Percentiles rank a stretch among this genome's conserved stretches.
Conservation (phyloP, 768 basidiomycete species). For the Hericium coralloides region DNA sequence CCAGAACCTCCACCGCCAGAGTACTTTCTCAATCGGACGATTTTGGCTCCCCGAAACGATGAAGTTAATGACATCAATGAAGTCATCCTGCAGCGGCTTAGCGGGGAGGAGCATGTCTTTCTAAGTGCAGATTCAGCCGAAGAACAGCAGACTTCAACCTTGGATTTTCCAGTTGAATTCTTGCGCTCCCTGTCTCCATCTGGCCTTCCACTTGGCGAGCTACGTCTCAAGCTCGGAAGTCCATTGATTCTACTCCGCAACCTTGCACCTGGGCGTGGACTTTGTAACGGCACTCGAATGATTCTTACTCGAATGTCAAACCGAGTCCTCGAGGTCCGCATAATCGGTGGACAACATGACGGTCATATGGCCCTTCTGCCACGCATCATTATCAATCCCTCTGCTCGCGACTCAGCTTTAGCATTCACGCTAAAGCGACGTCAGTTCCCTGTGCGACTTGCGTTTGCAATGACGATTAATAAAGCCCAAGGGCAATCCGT, state of each 20-base stretch:
- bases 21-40: slow-evolving; percentile 28
- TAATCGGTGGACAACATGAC: not conserved
- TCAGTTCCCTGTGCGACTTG: slow-evolving; percentile 36
- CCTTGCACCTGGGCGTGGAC: slow-evolving; percentile 24
- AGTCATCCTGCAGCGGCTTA: slow-evolving; percentile 10
- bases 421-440: slow-evolving; percentile 16
- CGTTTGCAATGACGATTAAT: slow-evolving; percentile 41
- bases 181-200: slow-evolving; percentile 28
- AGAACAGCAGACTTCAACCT: too few species aligned
- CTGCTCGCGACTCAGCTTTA: not conserved
- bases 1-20: slow-evolving; percentile 14
- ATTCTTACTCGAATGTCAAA: not conserved
- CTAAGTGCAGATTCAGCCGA: slow-evolving; percentile 13
- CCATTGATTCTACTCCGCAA: slow-evolving; percentile 36
- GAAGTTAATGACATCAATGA: slow-evolving; percentile 28
- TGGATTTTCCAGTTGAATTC: slow-evolving; percentile 28
- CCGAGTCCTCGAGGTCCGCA: not conserved
- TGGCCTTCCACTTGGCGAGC: slow-evolving; percentile 31
- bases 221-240: slow-evolving; percentile 22
- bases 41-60: slow-evolving; percentile 26
- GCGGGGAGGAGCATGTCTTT: slow-evolving; percentile 14
- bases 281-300: slow-evolving; percentile 25
- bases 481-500: slow-evolving; percentile 42
- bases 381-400: not conserved
- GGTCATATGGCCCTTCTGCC: not conserved